Evolutionary conservation across 805 yeast species (phyloP), one percentile per base, ranked within the genome.

Genomic region (Helenozyma baotianmanensis): DNA sequence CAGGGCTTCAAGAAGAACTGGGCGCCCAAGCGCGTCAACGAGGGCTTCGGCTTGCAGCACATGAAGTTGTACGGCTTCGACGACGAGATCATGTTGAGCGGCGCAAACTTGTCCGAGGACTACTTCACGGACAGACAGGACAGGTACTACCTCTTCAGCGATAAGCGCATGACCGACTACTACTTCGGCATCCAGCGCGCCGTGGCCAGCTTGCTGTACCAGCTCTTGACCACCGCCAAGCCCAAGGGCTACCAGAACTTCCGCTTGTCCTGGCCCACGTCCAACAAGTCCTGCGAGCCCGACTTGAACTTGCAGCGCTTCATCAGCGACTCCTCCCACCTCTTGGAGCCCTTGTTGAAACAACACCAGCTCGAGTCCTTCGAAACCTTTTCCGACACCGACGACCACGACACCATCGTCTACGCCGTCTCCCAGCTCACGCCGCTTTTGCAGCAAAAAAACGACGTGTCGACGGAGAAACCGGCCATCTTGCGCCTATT

Each of bases 51-150:
- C 0, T 70, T 92, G 32, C 98, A 92, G 57, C 98, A 92, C 54
- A 92, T 92, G 97, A 92, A 92, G 56, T 72, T 92, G 18, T 92
- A 92, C 56, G 98, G 98, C 2, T 79, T 89, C 50, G 98, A 92
- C 56, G 78, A 87, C 49, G 96, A 89, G 52, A 77, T 92, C 25
- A 73, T 92, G 13, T 68, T 92, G 21, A 75, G 84, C 12, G 98
- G 97, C 6, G 98, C 98, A 2, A 92, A 92, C 51, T 67, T 92
- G 29, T 86, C 96, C 0, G 67, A 74, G 23, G 98, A 92, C 60
- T 92, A 92, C 58, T 92, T 92, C 60, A 84, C 95, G 3, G 82
- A 90, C 57, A 76, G 98, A 43, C 98, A 92, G 56, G 98, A 92
- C 58, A 67, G 98, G 29, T 92, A 92, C 59, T 84, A 88, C 47